phyloP scores from a whole-genome alignment of 2,329 filamentous ascomycete genomes.

The Microdochium nivale region DNA sequence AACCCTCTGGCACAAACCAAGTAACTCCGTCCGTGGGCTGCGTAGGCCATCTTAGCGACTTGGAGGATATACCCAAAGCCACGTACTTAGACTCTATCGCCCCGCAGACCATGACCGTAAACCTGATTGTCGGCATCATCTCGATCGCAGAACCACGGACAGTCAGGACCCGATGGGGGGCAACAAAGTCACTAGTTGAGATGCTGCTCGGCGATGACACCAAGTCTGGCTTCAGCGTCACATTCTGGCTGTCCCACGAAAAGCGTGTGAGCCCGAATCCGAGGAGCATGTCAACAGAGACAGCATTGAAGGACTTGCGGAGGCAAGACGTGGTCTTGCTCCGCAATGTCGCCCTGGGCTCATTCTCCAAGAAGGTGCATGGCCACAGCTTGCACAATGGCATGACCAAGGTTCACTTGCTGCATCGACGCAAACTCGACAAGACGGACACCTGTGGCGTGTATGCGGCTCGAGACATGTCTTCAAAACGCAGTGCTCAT shows the following conservation, averaged over 20 bases:
- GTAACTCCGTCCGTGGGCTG: slow-evolving; percentile 12
- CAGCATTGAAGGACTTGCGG: slow-evolving; percentile 36
- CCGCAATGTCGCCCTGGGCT: slow-evolving; percentile 68
- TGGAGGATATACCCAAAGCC: slow-evolving; percentile 64
- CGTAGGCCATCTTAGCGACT: slow-evolving; percentile 44
- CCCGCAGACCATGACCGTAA: slow-evolving; percentile 75
- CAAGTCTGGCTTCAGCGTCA: slow-evolving; percentile 68
- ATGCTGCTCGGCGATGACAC: slow-evolving; percentile 81
- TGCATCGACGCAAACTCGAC: slow-evolving; percentile 48
- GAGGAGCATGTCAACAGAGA: slow-evolving; percentile 6
- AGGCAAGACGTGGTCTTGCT: slow-evolving; percentile 71
- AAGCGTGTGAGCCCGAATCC: slow-evolving; percentile 19
- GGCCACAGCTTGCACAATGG: slow-evolving; percentile 71
- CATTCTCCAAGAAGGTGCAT: slow-evolving; percentile 70
- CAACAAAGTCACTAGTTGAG: slow-evolving; percentile 60
- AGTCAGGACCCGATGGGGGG: slow-evolving; percentile 58
- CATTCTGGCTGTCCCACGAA: slow-evolving; percentile 63
- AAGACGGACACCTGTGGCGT: slow-evolving; percentile 44
- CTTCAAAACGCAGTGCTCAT: slow-evolving; percentile 22
- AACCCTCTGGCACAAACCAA: slow-evolving; percentile 8
- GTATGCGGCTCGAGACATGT: slow-evolving; percentile 45
- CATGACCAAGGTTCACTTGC: slow-evolving; percentile 59
- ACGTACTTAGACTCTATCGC: slow-evolving; percentile 55
- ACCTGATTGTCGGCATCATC: slow-evolving; percentile 73
- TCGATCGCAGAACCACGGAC: slow-evolving; percentile 58